A percentile compares a stretch with the other conserved stretches of the same genome.
These are phyloP conservation scores for Akanthomyces muscarius DNA, from an alignment of 2,329 filamentous ascomycete genomes.

Conservation along the genomic window DNA sequence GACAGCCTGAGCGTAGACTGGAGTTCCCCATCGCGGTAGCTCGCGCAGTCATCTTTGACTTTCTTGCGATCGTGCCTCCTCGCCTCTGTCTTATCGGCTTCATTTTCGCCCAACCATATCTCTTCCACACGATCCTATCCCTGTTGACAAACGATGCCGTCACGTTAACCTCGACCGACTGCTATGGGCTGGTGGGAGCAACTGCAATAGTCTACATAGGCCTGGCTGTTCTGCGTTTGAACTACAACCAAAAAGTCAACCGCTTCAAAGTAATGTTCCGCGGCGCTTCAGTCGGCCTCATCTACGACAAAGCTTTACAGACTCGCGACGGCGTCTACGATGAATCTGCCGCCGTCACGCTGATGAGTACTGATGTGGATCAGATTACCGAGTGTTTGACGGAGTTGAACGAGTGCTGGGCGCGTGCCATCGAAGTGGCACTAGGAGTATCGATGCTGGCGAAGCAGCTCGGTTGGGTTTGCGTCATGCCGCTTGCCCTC, in stretches of 20 bases:
- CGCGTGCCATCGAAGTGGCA: constrained; percentile 21
- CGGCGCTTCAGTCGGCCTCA: constrained; percentile 20
- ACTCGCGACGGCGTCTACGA: constrained; percentile 18
- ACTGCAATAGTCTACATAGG: constrained; percentile 23
- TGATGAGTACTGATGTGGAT: constrained; percentile 21
- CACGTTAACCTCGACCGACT: constrained; percentile 1
- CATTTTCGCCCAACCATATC: constrained; percentile 18
- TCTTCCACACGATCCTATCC: constrained; percentile 16
- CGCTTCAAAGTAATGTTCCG: constrained; percentile 24
- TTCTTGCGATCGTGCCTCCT: constrained; percentile 7
- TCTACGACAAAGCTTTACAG: constrained; percentile 22
- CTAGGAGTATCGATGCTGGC: constrained; percentile 21
- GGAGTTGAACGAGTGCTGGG: constrained; percentile 23
- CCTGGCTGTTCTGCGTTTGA: constrained; percentile 18
- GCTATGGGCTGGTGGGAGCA: constrained; percentile 21
- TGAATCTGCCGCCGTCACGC: constrained; percentile 18
- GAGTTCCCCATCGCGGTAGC: constrained; percentile 11
- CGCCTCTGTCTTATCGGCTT: constrained; percentile 15
- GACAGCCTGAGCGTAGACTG: constrained; percentile 13
- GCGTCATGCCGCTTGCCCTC: constrained; percentile 20
- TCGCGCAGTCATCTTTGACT: background rate
- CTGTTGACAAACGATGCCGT: constrained; percentile 4
- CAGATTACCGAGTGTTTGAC: constrained; percentile 16
- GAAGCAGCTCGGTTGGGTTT: constrained; percentile 22
- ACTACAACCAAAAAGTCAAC: constrained; percentile 21